Evolutionary conservation across 164 flowering plant genomes (phyloP).

Genomic region (Echeveria elegans): DNA sequence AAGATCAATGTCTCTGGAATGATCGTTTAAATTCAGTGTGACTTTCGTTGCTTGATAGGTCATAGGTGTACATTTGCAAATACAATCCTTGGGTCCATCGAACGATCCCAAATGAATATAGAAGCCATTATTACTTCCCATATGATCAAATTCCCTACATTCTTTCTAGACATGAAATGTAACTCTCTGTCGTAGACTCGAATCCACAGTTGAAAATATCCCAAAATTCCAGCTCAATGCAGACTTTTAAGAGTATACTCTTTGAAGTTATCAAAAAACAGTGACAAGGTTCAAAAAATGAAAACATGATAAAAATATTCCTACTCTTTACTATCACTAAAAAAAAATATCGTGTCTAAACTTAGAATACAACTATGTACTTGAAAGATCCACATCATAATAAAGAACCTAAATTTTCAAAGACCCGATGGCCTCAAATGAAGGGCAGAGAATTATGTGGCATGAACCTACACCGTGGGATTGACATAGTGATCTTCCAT

Average conservation of each 20-base stretch:
- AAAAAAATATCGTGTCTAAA: slow-evolving; percentile 1
- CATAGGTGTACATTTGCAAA: not conserved
- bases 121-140: not conserved
- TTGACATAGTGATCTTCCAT: not conserved
- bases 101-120: not conserved
- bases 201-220: too few species aligned
- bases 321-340: not conserved
- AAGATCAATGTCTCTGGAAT: not conserved
- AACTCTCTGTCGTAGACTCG: too few species aligned
- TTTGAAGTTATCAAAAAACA: not conserved
- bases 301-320: not conserved
- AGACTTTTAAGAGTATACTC: not conserved
- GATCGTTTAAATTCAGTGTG: not conserved
- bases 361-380: not conserved
- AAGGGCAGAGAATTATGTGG: slow-evolving; percentile 2
- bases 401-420: not conserved
- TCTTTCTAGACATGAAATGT: too few species aligned
- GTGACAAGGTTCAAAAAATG: not conserved
- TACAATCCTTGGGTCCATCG: not conserved
- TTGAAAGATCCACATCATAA: not conserved
- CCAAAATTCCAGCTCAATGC: too few species aligned
- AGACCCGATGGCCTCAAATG: not conserved
- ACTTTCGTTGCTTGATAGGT: not conserved
- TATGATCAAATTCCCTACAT: not conserved
- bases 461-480: not conserved